Base-by-base conservation (phyloP, 441 rosid species). In the Erodium trifolium region DNA sequence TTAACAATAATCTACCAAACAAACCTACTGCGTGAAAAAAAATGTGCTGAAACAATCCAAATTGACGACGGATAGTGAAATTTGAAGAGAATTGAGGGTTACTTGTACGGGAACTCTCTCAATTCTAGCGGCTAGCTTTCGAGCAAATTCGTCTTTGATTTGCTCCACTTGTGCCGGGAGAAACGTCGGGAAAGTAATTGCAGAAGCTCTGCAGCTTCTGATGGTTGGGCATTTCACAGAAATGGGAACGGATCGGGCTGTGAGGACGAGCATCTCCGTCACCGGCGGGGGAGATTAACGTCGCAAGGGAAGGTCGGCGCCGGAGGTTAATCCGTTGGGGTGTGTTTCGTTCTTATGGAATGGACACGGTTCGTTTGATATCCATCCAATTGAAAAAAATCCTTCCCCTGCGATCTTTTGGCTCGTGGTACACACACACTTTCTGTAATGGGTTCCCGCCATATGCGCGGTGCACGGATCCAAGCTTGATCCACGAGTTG, bases 31-130 rank as follows among this genome's bases (percentile, higher is more conserved):
- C 41, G 8, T 37, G 41, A 37, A 37, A 4, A 37, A 4, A 37
- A 37, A 37, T 37, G 41, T 4, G 7, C 41, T 37, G 8, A 37
- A 37, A 5, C 41, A 3, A 37, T 37, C 41, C 41, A 37, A 37
- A 37, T 37, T 5, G 41, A 37, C 5, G 41, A 6, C 41, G 7
- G 41, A 37, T 4, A 37, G 8, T 37, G 41, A 37, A 5, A 37
- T 37, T 6, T 4, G 41, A 37, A 37, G 41, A 37, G 41, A 37
- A 37, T 37, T 57, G 27, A 18, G 27, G 63, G 11, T 57, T 78
- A 89, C 98, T 87, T 86, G 84, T 4, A 90, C 98, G 13, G 95
- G 95, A 4, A 92, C 68, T 66, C 93, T 85, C 66, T 73, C 78
- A 1, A 90, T 88, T 70, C 88, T 90, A 72, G 53, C 75, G 49